Base-by-base conservation (phyloP, 2,329 filamentous ascomycete genomes). In the Zasmidium angulare region DNA sequence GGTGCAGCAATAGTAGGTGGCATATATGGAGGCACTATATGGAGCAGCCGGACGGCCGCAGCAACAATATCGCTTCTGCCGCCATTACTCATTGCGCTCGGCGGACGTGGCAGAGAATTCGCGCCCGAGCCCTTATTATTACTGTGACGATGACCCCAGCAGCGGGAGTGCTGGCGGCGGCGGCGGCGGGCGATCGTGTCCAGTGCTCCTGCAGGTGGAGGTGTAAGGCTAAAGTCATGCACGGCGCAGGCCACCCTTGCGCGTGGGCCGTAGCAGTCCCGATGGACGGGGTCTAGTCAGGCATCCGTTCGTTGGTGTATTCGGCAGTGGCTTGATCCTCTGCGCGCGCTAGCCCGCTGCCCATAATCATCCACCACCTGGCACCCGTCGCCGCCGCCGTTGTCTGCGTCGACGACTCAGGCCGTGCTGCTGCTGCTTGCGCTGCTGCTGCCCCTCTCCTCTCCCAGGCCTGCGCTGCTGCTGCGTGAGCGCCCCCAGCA, bases 321-420 rank as follows among this genome's bases (percentile, higher is more conserved):
- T 52, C 48, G 55, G 55, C 55, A 57, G 55, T 57, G 55, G 55
- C 55, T 57, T 57, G 55, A 36, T 26, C n/a, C 24, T 48, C 36
- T 57, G 31, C 55, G 21, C 3, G 24, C 48, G 26, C 21, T 26
- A 50, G 24, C 29, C 9, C 36, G 36, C 36, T 43, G 36, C 36
- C 26, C 21, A 51, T 48, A 19, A 47, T 48, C 23, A 46, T 31
- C 40, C 9, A 3, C 36, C 36, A 43, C 36, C 29, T 36, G 52
- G 22, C 21, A 23, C 53, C 40, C 22, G 22, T 49, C 21, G 53
- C 53, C 40, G 46, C 43, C 53, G 47, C 53, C 53, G 53, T 55
- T 55, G 29, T 20, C 22, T 46, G 29, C 53, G 43, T 55, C 31
- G 48, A 55, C 53, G 53, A 55, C 22, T 55, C 53, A 55, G 36